A percentile compares a stretch with the other conserved stretches of the same genome.
These are phyloP conservation scores for Pinus albicaulis DNA, from an alignment of 75 land plant species.

Conservation along the genomic window DNA sequence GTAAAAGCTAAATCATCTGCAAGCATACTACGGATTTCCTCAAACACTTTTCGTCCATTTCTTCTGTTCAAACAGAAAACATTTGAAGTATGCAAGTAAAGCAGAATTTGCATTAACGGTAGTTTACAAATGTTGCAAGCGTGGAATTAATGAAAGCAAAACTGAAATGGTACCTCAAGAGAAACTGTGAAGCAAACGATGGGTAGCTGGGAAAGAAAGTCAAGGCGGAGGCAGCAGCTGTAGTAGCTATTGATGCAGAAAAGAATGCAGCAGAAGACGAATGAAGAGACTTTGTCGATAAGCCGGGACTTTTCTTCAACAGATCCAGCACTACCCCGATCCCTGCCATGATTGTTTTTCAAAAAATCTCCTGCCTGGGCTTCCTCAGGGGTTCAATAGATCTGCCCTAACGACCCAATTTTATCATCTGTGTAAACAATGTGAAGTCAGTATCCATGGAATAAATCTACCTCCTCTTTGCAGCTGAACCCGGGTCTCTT, in stretches of 20 bases:
- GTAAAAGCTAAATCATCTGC: background rate
- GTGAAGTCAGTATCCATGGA: too few species aligned
- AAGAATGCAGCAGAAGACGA: conserved; percentile 32
- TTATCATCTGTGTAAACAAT: too few species aligned
- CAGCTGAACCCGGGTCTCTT: too few species aligned
- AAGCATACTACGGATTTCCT: background rate
- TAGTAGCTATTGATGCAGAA: conserved; percentile 32
- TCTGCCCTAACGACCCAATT: too few species aligned
- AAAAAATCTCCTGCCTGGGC: too few species aligned
- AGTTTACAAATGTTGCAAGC: background rate
- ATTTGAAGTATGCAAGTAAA: background rate
- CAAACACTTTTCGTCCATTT: conserved; percentile 10
- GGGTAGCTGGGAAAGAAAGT: conserved; percentile 21
- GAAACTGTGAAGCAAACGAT: conserved; percentile 27
- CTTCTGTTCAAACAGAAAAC: conserved; percentile 15
- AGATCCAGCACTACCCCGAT: conserved; percentile 4
- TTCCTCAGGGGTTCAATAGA: too few species aligned
- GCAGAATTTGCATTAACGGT: background rate
- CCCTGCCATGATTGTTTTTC: background rate
- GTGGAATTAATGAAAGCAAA: background rate
- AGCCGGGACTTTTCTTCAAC: conserved; percentile 13
- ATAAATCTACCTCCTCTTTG: too few species aligned
- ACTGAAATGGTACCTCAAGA: conserved; percentile 35
- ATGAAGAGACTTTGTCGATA: conserved; percentile 9
- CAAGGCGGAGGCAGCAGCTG: conserved; percentile 52